Conservation (phyloP, 1,284 basidiomycete genomes). For the Ganoderma lucidum region DNA sequence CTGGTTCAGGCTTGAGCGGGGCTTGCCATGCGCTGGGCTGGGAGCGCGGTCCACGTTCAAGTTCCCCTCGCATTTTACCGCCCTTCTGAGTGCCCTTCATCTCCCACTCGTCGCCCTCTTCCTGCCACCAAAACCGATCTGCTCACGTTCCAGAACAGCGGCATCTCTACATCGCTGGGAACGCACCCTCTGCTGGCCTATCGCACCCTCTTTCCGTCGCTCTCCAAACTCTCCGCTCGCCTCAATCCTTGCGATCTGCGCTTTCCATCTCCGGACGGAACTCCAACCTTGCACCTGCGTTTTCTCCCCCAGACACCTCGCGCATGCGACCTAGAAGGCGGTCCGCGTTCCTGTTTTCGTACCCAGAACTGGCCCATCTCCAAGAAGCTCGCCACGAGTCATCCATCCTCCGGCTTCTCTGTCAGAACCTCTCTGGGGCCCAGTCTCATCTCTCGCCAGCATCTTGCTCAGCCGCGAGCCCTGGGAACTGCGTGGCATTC, state of each 20-base stretch:
- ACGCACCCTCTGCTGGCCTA: slow-evolving; percentile 21
- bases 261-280: slow-evolving; percentile 21
- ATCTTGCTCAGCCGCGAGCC: slow-evolving; percentile 4
- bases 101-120: slow-evolving; percentile 22
- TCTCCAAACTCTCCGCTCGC: slow-evolving; percentile 9
- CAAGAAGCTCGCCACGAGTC: slow-evolving; percentile 26
- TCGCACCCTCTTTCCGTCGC: slow-evolving; percentile 23
- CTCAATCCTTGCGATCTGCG: slow-evolving; percentile 28
- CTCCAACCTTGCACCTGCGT: slow-evolving; percentile 19
- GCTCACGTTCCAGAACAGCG: slow-evolving; percentile 29
- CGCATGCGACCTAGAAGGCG: slow-evolving; percentile 20
- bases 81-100: slow-evolving; percentile 15
- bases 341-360: slow-evolving; percentile 20
- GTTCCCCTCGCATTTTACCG: slow-evolving; percentile 25
- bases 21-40: slow-evolving; percentile 26
- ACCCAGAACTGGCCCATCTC: slow-evolving; percentile 16
- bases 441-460: slow-evolving; percentile 17
- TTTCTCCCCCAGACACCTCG: slow-evolving; percentile 12
- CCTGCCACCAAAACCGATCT: slow-evolving; percentile 17
- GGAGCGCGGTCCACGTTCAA: slow-evolving; percentile 23
- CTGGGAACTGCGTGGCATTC: slow-evolving; percentile 2
- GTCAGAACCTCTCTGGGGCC: slow-evolving; percentile 16
- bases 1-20: slow-evolving; percentile 18
- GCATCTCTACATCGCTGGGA: slow-evolving; percentile 30
- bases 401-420: slow-evolving; percentile 20